phyloP scores from a whole-genome alignment of 2,329 filamentous ascomycete genomes.

The Colletotrichum trifolii region DNA sequence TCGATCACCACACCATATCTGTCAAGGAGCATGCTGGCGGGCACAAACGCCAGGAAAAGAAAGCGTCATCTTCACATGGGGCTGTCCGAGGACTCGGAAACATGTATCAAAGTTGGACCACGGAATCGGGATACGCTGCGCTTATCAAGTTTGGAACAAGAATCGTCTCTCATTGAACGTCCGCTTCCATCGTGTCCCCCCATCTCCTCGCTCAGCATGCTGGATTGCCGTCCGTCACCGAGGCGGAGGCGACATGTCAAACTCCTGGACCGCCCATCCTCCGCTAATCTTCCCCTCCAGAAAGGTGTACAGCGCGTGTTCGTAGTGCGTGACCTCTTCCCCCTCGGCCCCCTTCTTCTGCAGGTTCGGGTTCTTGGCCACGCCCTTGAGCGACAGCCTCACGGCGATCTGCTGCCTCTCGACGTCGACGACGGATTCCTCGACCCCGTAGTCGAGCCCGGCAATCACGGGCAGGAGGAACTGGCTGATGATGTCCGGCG shows the following conservation, averaged over 20 bases:
- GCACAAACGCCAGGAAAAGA: constrained; percentile 23
- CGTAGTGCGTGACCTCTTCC: constrained; percentile 2
- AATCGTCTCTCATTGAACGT: too few species aligned
- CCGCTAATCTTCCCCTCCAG: constrained; percentile 5
- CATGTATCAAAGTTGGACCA: constrained; percentile 6
- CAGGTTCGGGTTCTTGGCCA: constrained; percentile 15
- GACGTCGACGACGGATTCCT: constrained; percentile 18
- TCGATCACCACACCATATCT: constrained; percentile 28
- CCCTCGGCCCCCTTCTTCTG: neutral
- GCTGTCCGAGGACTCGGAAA: neutral
- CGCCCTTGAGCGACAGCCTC: constrained; percentile 14
- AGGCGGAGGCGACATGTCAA: constrained; percentile 8
- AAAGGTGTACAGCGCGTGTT: constrained; percentile 13
- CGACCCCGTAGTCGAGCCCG: constrained; percentile 18
- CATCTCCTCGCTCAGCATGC: neutral
- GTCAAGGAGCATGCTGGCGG: constrained; percentile 19
- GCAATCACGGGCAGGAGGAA: constrained; percentile 5
- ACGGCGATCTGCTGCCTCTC: constrained; percentile 20
- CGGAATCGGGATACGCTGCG: too few species aligned
- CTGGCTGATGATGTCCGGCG: neutral
- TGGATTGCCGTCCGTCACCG: neutral
- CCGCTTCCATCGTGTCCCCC: too few species aligned
- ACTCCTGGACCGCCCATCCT: constrained; percentile 9
- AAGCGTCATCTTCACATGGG: constrained; percentile 2
- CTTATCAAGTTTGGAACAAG: too few species aligned